These are phyloP conservation scores for Rhododendron kiyosumense DNA, from an alignment of 148 eudicot genomes.

Conservation along the genomic window DNA sequence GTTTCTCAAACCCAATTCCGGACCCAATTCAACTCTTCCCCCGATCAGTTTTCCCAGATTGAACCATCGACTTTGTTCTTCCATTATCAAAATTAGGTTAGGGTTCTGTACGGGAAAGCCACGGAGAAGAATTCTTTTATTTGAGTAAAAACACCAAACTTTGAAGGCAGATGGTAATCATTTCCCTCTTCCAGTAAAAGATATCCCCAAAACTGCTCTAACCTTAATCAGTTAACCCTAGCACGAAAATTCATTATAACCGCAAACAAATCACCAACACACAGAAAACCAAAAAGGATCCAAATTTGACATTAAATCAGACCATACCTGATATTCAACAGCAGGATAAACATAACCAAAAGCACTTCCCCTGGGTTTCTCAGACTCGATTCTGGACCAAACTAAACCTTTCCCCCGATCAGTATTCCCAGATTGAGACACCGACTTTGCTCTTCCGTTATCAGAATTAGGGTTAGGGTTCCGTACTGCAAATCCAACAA, in stretches of 20 bases:
- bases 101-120: conserved; percentile 28
- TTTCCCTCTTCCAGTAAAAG: not conserved
- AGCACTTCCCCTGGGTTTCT: conserved; percentile 27
- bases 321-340: conserved; percentile 33
- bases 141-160: not conserved
- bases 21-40: conserved; percentile 21
- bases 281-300: not conserved
- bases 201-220: not conserved
- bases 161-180: not conserved
- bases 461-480: conserved; percentile 16
- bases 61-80: conserved; percentile 21
- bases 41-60: conserved; percentile 34
- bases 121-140: not conserved
- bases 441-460: conserved; percentile 19
- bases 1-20: conserved; percentile 17
- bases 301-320: not conserved
- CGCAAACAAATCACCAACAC: not conserved
- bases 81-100: conserved; percentile 14
- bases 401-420: conserved; percentile 28
- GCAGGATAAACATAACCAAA: conserved; percentile 56
- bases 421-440: conserved; percentile 36
- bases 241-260: not conserved
- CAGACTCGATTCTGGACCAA: conserved; percentile 14
- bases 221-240: too few species aligned
- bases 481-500: conserved; percentile 33